Base-by-base conservation (phyloP, 805 yeast genomes). In the Yarrowia yakushimensis region DNA sequence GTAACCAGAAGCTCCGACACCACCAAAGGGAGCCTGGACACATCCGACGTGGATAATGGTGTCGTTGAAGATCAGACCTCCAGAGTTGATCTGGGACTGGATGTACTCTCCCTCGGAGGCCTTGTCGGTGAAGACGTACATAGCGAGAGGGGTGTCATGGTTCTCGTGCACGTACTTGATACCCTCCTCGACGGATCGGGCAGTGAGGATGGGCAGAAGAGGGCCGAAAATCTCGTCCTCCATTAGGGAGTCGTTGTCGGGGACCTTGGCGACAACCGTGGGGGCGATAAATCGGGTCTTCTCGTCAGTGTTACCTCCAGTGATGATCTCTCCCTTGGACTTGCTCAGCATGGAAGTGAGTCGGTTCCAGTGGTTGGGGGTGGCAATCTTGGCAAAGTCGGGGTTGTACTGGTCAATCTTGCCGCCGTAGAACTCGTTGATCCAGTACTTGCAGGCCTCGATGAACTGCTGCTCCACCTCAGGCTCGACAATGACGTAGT, bases 141-240 rank as follows among this genome's bases (percentile, higher is more conserved):
- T 75, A 0, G 96, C 93, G 70, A 91, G 80, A 13, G 97, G 97
- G 12, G 88, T 84, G 70, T 88, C 94, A 69, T 82, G 86, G 41
- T 74, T 65, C 22, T 67, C 63, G 13, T 78, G 70, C 11, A 86
- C 78, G 1, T 77, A 66, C 37, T 60, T 61, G 18, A 65, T 62
- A 4, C 68, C 71, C 34, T 68, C 69, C 18, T 41, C 34, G 18
- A 66, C 68, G 18, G 73, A 71, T 1, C 72, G 65, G 70, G 82
- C 87, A 62, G 78, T 75, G 36, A 90, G 65, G 27, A 92, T 77
- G n/a, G 97, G 97, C 66, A 91, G 76, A 2, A 91, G 76, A 9
- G 97, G 97, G 1, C 91, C 96, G 75, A 91, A 91, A 31, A 88
- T 74, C 73, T 91, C 97, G 42, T 78, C 82, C 64, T 78, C 69